phyloP scores from a whole-genome alignment of 306 rosid genomes.

The Dalbergia cochinchinensis region DNA sequence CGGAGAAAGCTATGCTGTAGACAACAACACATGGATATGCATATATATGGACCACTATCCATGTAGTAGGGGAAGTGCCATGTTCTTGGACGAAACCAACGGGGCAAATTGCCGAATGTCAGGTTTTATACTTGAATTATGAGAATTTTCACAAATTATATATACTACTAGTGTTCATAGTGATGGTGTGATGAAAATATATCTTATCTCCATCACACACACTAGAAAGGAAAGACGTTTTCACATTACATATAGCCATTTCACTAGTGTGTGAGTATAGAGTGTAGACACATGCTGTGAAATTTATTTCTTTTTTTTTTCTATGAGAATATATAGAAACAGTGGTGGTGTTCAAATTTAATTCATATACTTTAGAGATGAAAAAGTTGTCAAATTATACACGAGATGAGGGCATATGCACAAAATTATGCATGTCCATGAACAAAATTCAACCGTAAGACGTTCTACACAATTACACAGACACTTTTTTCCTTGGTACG shows the following conservation, averaged over 20 bases:
- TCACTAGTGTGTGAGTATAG: background rate
- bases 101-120: slow-evolving; percentile 27
- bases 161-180: background rate
- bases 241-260: background rate
- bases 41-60: slow-evolving; percentile 26
- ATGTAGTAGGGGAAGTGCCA: slow-evolving; percentile 26
- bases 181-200: background rate
- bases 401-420: too few species aligned
- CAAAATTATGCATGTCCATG: background rate
- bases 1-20: too few species aligned
- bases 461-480: background rate
- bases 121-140: slow-evolving; percentile 25
- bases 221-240: background rate
- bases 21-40: background rate
- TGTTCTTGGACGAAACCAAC: slow-evolving; percentile 22
- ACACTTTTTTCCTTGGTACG: too few species aligned
- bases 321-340: background rate
- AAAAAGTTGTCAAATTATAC: background rate
- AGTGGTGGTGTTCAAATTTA: background rate
- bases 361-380: background rate
- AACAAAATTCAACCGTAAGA: background rate
- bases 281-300: background rate
- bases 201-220: background rate
- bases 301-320: background rate
- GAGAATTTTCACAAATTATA: slow-evolving; percentile 5